Evolutionary conservation across 768 basidiomycete species (phyloP).

Genomic region (Leucogyrophana mollusca): DNA sequence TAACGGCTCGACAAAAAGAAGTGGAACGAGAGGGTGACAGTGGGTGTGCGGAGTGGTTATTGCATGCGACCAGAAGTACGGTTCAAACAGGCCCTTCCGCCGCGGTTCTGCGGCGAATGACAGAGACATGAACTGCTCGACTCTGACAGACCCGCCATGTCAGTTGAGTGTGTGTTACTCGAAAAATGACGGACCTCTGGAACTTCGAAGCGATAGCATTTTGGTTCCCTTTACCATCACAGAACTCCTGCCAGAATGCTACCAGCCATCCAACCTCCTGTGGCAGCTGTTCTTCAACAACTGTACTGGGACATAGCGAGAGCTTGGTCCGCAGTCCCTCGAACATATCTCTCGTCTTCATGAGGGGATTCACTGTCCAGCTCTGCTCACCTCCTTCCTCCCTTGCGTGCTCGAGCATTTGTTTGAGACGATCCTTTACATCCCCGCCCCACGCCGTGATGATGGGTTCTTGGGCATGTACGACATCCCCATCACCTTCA

Average conservation of each 20-base stretch:
- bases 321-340: constrained; percentile 51
- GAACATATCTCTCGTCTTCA: constrained; percentile 44
- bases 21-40: constrained; percentile 54
- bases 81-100: constrained; percentile 72
- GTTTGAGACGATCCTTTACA: constrained; percentile 42
- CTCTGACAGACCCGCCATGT: constrained; percentile 32
- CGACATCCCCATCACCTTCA: constrained; percentile 30
- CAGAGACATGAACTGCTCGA: constrained; percentile 77
- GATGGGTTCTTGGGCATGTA: constrained; percentile 37
- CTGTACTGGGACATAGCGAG: constrained; percentile 44
- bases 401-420: constrained; percentile 45
- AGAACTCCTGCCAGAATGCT: constrained; percentile 56
- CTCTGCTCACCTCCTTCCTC: constrained; percentile 42
- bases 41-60: constrained; percentile 34
- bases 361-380: constrained; percentile 41
- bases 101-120: constrained; percentile 76
- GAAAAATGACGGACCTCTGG: constrained; percentile 47
- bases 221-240: constrained; percentile 34
- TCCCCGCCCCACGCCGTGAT: constrained; percentile 73
- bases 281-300: constrained; percentile 36
- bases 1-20: constrained; percentile 75
- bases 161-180: too few relatives aligned
- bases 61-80: constrained; percentile 66
- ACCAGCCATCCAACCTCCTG: constrained; percentile 52
- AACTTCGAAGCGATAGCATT: constrained; percentile 51